Base-by-base conservation (phyloP, 2,329 filamentous ascomycete genomes). In the Gnomoniopsis sp. region DNA sequence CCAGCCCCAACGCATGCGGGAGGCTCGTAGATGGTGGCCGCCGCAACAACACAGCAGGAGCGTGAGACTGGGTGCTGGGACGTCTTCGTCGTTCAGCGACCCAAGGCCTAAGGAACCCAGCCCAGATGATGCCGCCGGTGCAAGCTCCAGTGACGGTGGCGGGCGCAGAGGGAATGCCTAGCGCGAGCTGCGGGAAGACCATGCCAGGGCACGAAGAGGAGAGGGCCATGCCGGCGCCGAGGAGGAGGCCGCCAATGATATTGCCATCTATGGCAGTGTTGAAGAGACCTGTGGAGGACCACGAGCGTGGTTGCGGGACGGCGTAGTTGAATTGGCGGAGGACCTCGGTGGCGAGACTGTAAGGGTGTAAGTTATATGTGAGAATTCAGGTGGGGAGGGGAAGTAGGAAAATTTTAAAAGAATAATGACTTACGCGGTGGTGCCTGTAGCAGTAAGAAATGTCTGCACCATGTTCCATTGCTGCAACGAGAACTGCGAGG, bases 381-480 rank as follows among this genome's bases (percentile, higher is more conserved):
- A 36, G 43, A 46, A 62, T 6, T 44, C 19, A 36, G 8, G 17
- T 51, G 46, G 44, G 22, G 54, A 56, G 56, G 61, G 30, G 10
- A 23, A 53, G 30, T 6, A 26, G 36, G 47, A 19, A 26, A 53
- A 23, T 4, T 46, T 14, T 7, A 4, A 26, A 30, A 43, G 36
- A 23, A 50, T 26, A 54, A 30, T 54, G 26, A 74, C 84, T 69
- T 77, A 87, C 83, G 82, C 80, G 71, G 83, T 88, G 64, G 76
- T 79, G 26, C 82, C 85, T 11, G 83, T 83, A 3, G 86, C 87
- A 1, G 82, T 78, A 3, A 89, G 71, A 65, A 89, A 89, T 11
- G 79, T 78, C 70, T 88, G 80, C 33, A 87, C 68, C 86, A 89
- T 89, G 68, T 86, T 84, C 71, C 82, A 88, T 67, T 87, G 80